These are phyloP conservation scores for Rhodocollybia butyracea DNA, from an alignment of 768 basidiomycete genomes.

Conservation along the genomic window DNA sequence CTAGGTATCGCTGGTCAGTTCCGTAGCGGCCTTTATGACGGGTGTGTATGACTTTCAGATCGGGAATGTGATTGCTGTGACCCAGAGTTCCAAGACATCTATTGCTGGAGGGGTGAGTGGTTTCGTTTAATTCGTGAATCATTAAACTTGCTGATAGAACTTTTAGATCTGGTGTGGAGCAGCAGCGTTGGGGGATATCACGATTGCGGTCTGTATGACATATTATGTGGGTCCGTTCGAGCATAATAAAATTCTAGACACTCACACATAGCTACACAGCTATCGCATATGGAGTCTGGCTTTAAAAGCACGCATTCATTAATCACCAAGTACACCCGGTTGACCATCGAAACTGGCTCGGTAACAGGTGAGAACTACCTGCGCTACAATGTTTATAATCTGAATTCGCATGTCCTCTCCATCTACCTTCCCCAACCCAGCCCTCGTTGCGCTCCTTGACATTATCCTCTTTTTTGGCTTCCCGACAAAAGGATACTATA, in stretches of 20 bases:
- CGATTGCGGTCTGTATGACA: conserved; percentile 1
- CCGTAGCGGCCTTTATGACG: background rate
- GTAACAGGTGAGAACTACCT: conserved; percentile 1
- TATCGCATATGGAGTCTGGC: background rate
- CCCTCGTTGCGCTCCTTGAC: conserved; percentile 3
- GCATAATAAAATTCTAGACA: background rate
- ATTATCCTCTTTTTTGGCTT: conserved; percentile 8
- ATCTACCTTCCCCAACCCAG: too few species aligned
- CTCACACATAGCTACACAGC: background rate
- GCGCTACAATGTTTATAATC: background rate
- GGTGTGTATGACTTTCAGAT: background rate
- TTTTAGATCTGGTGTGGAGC: background rate
- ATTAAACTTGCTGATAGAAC: background rate
- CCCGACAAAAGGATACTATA: conserved; percentile 1
- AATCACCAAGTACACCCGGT: background rate
- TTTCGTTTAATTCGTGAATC: background rate
- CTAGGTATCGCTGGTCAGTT: background rate
- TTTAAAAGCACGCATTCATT: background rate
- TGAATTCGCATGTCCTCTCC: too few species aligned
- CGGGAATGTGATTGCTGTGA: background rate
- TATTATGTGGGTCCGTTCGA: conserved; percentile 2
- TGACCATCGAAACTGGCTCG: conserved; percentile 7
- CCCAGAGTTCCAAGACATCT: background rate
- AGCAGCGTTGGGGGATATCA: background rate
- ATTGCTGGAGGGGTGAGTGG: background rate